Percentiles rank a stretch among this genome's conserved stretches.
phyloP scores from a whole-genome alignment of 176 grass and related monocot genomes.

The Carex scoparia region DNA sequence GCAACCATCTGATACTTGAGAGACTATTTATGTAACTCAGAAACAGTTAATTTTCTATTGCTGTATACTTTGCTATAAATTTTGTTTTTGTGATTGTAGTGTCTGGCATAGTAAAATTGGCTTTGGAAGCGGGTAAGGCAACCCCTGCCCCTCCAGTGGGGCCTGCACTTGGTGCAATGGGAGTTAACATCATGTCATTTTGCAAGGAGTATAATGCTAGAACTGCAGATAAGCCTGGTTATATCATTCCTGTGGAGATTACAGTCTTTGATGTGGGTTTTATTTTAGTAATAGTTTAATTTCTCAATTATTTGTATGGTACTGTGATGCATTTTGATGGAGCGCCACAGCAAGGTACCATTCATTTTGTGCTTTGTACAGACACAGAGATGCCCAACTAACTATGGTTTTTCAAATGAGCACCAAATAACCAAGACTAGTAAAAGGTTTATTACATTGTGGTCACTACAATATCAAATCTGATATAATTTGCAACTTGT shows the following conservation, averaged over 20 bases:
- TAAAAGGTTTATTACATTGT: neutral
- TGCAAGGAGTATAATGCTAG: constrained; percentile 99
- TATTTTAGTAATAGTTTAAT: neutral
- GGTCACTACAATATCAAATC: neutral
- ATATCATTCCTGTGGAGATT: constrained; percentile 97
- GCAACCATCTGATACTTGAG: neutral
- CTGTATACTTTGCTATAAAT: neutral
- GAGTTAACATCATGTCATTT: constrained; percentile 95
- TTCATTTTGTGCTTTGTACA: neutral
- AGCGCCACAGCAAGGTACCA: neutral
- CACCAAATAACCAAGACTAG: neutral
- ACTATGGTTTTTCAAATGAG: neutral
- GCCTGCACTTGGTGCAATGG: constrained; percentile 86
- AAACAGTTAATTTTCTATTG: neutral
- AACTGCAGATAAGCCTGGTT: constrained; percentile 89
- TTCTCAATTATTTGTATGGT: neutral
- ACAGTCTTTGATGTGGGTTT: constrained; percentile 87
- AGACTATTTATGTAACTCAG: neutral
- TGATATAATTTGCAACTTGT: neutral
- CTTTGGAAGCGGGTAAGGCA: constrained; percentile 91
- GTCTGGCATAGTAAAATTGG: constrained; percentile 68
- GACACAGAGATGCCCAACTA: neutral
- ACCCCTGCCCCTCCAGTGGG: constrained; percentile 93
- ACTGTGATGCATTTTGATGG: neutral
- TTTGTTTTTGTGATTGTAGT: constrained; percentile 31